Evolutionary conservation across 2,329 filamentous ascomycete genomes (phyloP).

Genomic region (Botrytis byssoidea): DNA sequence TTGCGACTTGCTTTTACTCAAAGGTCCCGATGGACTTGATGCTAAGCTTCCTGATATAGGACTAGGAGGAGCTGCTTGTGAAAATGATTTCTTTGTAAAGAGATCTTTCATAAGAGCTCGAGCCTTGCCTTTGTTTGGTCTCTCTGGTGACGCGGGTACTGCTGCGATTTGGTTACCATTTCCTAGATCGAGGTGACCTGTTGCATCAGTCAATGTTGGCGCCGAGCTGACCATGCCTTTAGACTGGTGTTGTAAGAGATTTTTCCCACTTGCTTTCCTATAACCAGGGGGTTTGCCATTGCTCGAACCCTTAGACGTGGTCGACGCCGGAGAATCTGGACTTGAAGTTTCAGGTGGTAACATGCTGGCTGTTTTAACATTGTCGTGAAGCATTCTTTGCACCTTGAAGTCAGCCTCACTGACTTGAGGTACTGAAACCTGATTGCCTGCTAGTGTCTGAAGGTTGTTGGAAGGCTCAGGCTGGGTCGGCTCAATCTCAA

Average conservation of each 20-base stretch:
- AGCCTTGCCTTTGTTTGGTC: conserved; percentile 26
- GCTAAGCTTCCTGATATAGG: conserved; percentile 13
- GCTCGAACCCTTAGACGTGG: conserved; percentile 15
- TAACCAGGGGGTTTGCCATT: conserved; percentile 9
- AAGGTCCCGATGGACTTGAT: conserved; percentile 39
- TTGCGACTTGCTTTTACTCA: conserved; percentile 61
- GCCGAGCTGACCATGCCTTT: conserved; percentile 34
- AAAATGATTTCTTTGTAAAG: conserved; percentile 34
- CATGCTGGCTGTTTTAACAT: conserved; percentile 9
- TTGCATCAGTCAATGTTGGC: conserved; percentile 32
- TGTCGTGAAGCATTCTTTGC: conserved; percentile 18
- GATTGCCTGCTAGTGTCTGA: background rate
- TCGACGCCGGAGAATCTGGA: conserved; percentile 20
- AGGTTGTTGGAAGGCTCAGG: conserved; percentile 1
- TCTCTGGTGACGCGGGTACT: conserved; percentile 1
- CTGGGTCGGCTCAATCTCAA: background rate
- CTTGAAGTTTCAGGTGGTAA: conserved; percentile 2
- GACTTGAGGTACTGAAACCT: background rate
- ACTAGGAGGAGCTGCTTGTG: conserved; percentile 11
- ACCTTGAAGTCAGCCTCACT: conserved; percentile 15
- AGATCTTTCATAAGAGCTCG: conserved; percentile 30
- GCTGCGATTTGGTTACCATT: conserved; percentile 1
- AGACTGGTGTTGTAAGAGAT: conserved; percentile 26
- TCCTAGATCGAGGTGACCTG: conserved; percentile 30
- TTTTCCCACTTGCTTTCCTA: conserved; percentile 19